phyloP scores from a whole-genome alignment of 129 eudicot genomes.

The Sambucus nigra region DNA sequence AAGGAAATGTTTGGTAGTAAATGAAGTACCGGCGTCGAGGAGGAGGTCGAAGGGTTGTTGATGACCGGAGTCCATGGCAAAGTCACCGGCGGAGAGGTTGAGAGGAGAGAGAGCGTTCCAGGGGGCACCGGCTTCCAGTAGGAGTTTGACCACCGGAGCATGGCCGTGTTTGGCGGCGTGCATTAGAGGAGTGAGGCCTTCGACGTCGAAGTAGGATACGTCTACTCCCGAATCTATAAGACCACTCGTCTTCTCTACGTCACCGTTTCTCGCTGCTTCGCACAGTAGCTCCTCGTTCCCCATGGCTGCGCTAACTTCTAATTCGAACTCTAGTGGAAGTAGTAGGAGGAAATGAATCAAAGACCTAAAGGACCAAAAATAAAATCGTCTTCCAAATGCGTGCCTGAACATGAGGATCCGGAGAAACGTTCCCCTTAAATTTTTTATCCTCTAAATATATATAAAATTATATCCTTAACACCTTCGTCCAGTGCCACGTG shows the following conservation, averaged over 20 bases:
- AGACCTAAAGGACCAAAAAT: no score
- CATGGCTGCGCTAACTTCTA: constrained; percentile 19
- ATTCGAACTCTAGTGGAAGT: no score
- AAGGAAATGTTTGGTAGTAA: neutral
- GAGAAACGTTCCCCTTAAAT: no score
- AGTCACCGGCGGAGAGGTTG: constrained; percentile 85
- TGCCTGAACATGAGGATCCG: no score
- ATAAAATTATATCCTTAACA: no score
- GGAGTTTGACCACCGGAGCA: constrained; percentile 39
- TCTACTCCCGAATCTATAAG: constrained; percentile 66
- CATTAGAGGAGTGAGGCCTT: constrained; percentile 87
- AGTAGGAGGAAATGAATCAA: no score
- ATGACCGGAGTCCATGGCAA: constrained; percentile 82
- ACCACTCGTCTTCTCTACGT: constrained; percentile 20
- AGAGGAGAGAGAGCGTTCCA: constrained; percentile 93
- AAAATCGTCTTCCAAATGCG: no score
- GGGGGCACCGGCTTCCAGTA: constrained; percentile 89
- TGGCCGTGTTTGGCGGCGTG: constrained; percentile 87
- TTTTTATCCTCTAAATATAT: no score
- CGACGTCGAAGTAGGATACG: constrained; percentile 58
- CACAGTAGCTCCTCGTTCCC: constrained; percentile 53
- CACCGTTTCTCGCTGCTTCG: constrained; percentile 63
- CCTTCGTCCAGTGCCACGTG: no score
- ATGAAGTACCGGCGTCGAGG: constrained; percentile 54
- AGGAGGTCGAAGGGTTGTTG: constrained; percentile 74